Conservation (phyloP, 129 eudicot genomes). For the Heracleum sosnowskyi region DNA sequence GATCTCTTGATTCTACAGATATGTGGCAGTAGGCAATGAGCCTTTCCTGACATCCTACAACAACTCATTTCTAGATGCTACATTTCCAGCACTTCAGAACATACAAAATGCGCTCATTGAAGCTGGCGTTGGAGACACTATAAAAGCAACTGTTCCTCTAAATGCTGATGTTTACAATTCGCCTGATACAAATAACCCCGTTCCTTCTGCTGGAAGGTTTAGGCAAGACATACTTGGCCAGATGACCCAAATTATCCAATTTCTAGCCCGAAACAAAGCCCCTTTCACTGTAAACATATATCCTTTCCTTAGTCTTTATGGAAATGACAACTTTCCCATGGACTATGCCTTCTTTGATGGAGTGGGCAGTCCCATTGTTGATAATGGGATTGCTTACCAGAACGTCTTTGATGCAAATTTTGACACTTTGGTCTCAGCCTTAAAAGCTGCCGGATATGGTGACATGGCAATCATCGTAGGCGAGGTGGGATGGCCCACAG, state of each 20-base stretch:
- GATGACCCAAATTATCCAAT: conserved; percentile 69
- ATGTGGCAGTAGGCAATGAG: conserved; percentile 88
- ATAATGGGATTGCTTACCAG: conserved; percentile 54
- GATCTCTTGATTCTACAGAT: conserved; percentile 32
- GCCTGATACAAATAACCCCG: conserved; percentile 38
- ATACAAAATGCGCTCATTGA: conserved; percentile 77
- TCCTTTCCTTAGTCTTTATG: conserved; percentile 79
- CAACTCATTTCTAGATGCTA: conserved; percentile 41
- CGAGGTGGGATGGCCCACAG: conserved; percentile 96
- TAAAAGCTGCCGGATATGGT: conserved; percentile 48
- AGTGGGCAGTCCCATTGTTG: conserved; percentile 41
- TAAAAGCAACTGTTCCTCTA: conserved; percentile 80
- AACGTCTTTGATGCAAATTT: conserved; percentile 90
- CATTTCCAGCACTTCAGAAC: conserved; percentile 79
- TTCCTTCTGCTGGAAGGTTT: conserved; percentile 76
- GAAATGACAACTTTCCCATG: conserved; percentile 61
- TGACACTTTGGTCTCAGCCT: conserved; percentile 74
- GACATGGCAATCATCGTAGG: conserved; percentile 71
- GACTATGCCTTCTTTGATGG: conserved; percentile 92
- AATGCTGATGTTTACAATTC: conserved; percentile 83
- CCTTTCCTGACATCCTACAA: conserved; percentile 73
- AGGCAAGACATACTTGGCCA: conserved; percentile 50
- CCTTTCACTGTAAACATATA: conserved; percentile 83
- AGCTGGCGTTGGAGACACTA: conserved; percentile 53
- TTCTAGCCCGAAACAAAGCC: conserved; percentile 56